Conservation (phyloP, 352 stramenopile species). For the Aphanomyces astaci region DNA sequence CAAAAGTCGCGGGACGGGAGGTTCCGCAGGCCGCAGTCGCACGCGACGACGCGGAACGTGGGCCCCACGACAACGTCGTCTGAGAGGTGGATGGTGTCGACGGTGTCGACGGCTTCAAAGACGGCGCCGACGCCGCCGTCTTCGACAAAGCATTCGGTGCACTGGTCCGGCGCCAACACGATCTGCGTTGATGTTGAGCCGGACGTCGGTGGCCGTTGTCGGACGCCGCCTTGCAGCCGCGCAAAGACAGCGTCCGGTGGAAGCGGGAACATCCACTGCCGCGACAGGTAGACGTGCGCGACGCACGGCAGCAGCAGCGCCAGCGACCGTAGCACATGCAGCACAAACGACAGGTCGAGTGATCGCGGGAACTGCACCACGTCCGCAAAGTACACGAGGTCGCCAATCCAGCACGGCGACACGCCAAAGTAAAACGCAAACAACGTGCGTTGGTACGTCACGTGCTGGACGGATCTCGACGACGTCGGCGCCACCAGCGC, state of each 20-base stretch:
- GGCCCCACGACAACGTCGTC: conserved; percentile 59
- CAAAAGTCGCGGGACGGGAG: conserved; percentile 50
- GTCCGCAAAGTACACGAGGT: conserved; percentile 49
- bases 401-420: conserved; percentile 51
- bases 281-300: conserved; percentile 4
- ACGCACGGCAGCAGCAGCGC: conserved; percentile 3
- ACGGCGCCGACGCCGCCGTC: conserved; percentile 64
- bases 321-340: not conserved
- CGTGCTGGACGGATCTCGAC: conserved; percentile 34
- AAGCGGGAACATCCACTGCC: conserved; percentile 3
- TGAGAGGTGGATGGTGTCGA: conserved; percentile 21
- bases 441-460: conserved; percentile 47
- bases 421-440: conserved; percentile 50
- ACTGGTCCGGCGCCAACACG: conserved; percentile 74
- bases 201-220: not conserved
- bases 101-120: conserved; percentile 51
- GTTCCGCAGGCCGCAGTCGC: conserved; percentile 76
- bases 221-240: conserved; percentile 6
- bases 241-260: conserved; percentile 12
- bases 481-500: conserved; percentile 29
- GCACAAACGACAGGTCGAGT: not conserved
- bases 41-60: conserved; percentile 76
- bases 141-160: conserved; percentile 72
- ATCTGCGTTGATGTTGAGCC: not conserved
- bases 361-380: conserved; percentile 35